Evolutionary conservation across 2,329 filamentous ascomycete genomes (phyloP).

Genomic region (Colletotrichum tropicicola): DNA sequence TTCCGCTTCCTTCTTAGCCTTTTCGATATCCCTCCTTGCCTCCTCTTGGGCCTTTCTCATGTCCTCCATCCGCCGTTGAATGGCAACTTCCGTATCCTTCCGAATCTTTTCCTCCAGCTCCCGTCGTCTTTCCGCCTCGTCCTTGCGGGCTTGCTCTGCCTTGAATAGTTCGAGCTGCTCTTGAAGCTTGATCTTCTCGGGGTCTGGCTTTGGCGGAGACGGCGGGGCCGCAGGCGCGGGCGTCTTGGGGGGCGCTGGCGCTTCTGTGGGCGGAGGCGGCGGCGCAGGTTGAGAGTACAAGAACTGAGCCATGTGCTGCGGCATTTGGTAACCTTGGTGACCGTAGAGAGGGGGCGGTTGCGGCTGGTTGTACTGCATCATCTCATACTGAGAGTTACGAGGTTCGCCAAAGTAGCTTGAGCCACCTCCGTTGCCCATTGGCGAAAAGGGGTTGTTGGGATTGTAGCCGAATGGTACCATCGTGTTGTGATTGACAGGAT

Average conservation of each 20-base stretch:
- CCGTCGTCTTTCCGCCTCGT: conserved; percentile 53
- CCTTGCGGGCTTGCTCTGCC: conserved; percentile 53
- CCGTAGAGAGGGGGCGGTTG: conserved; percentile 42
- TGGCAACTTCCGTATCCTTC: conserved; percentile 56
- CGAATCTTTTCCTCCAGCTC: conserved; percentile 55
- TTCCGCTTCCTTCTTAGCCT: conserved; percentile 56
- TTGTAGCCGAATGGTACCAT: conserved; percentile 58
- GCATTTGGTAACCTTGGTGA: conserved; percentile 38
- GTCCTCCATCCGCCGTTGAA: conserved; percentile 51
- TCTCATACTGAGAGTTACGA: conserved; percentile 51
- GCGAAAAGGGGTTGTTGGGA: conserved; percentile 53
- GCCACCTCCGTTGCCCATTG: conserved; percentile 48
- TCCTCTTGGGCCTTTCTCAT: conserved; percentile 53
- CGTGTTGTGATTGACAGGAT: conserved; percentile 44
- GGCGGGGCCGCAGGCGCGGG: conserved; percentile 49
- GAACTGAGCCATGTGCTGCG: conserved; percentile 47
- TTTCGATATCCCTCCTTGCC: conserved; percentile 56
- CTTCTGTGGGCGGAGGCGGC: conserved; percentile 52
- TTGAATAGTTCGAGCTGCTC: conserved; percentile 64
- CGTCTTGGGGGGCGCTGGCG: conserved; percentile 45
- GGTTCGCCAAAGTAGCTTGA: conserved; percentile 52
- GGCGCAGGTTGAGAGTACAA: conserved; percentile 50
- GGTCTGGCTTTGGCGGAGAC: conserved; percentile 56
- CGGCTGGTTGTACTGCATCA: conserved; percentile 59
- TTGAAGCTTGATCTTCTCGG: conserved; percentile 69